Evolutionary conservation across 176 grass and related monocot species (phyloP).

Genomic region (Phoenix roebelenii): DNA sequence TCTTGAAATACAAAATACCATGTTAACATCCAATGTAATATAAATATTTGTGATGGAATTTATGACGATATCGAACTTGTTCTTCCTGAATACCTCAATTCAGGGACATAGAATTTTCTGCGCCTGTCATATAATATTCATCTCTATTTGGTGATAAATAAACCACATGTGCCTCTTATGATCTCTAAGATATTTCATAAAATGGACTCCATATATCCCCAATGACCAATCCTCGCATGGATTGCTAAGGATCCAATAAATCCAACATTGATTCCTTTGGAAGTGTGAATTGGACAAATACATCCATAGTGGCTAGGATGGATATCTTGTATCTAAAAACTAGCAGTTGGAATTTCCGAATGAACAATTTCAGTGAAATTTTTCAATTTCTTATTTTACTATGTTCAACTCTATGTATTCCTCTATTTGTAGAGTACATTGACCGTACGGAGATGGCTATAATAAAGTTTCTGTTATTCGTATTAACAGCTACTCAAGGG

Average conservation of each 20-base stretch:
- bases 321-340: background rate
- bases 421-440: too few species aligned
- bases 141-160: slow-evolving; percentile 23
- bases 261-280: background rate
- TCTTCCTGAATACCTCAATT: too few species aligned
- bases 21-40: too few species aligned
- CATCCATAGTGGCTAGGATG: background rate
- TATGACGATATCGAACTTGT: too few species aligned
- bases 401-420: too few species aligned
- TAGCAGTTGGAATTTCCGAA: background rate
- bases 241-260: background rate
- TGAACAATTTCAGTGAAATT: too few species aligned
- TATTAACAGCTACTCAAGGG: too few species aligned
- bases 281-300: background rate
- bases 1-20: too few species aligned
- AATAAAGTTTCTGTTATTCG: too few species aligned
- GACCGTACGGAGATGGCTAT: too few species aligned
- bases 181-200: background rate
- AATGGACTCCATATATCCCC: background rate
- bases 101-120: slow-evolving; percentile 12
- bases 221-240: background rate
- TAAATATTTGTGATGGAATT: too few species aligned
- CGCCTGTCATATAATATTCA: slow-evolving; percentile 19
- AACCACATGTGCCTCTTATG: slow-evolving; percentile 4
- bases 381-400: too few species aligned